These are phyloP conservation scores for Vigna angularis DNA, from an alignment of 306 rosid species.

Conservation along the genomic window DNA sequence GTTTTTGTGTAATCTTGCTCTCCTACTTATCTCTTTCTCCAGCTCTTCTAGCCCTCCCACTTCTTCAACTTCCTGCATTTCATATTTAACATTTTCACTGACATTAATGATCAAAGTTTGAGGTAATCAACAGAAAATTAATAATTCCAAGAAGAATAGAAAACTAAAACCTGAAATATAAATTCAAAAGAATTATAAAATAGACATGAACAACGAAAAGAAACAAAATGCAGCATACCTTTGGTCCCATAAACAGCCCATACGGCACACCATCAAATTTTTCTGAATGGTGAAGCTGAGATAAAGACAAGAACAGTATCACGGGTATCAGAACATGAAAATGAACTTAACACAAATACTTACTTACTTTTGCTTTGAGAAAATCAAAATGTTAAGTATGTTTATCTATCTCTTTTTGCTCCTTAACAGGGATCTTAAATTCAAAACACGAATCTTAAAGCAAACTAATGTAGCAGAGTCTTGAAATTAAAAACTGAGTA, in stretches of 20 bases:
- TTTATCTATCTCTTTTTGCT: no score
- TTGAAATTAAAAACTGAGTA: no score
- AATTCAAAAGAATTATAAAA: neutral
- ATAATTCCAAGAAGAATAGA: neutral
- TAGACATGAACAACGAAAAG: neutral
- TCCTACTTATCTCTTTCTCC: constrained; percentile 81
- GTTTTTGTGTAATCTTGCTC: constrained; percentile 55
- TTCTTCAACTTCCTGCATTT: constrained; percentile 84
- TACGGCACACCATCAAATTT: constrained; percentile 92
- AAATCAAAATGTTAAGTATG: neutral
- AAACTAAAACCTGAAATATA: neutral
- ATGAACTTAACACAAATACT: neutral
- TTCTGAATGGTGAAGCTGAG: constrained; percentile 93
- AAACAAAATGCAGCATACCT: constrained; percentile 53
- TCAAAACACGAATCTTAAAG: no score
- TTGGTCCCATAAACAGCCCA: constrained; percentile 96
- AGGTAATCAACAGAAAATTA: neutral
- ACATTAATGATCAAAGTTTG: neutral
- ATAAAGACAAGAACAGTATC: constrained; percentile 43
- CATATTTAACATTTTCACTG: neutral
- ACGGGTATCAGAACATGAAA: constrained; percentile 28
- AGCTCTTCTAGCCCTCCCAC: constrained; percentile 89
- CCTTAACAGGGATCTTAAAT: no score
- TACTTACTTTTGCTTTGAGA: neutral
- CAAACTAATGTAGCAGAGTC: no score